phyloP scores from a whole-genome alignment of 2,329 filamentous ascomycete species.

The Cercospora sp. region DNA sequence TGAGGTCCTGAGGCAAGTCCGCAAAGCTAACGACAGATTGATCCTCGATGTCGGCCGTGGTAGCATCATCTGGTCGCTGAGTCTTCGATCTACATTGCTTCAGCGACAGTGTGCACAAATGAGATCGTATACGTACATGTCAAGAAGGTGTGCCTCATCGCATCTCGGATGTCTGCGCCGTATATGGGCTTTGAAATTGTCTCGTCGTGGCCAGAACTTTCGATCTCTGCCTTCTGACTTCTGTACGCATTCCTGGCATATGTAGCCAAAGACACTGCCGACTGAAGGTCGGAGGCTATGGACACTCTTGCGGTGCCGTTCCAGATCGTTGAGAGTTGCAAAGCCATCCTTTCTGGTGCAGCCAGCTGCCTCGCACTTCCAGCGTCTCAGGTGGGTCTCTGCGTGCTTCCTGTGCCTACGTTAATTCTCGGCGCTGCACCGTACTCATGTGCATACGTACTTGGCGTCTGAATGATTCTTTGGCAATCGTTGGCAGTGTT shows the following conservation, averaged over 20 bases:
- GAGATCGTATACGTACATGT: conserved; percentile 19
- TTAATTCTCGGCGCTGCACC: neutral
- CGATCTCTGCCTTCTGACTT: conserved; percentile 50
- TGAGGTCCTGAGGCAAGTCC: neutral
- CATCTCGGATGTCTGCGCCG: conserved; percentile 59
- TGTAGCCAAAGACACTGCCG: conserved; percentile 45
- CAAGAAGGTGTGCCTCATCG: conserved; percentile 23
- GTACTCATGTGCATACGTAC: conserved; percentile 17
- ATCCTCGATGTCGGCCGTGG: conserved; percentile 3
- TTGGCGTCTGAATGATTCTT: conserved; percentile 29
- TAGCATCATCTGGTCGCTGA: conserved; percentile 24
- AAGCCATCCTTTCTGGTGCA: conserved; percentile 67
- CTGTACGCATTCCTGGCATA: conserved; percentile 60
- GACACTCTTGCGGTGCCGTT: conserved; percentile 71
- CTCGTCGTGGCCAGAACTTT: conserved; percentile 76
- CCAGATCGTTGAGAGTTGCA: conserved; percentile 75
- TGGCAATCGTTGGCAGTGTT: conserved; percentile 17
- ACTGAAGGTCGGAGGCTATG: conserved; percentile 56
- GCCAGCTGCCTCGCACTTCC: conserved; percentile 57
- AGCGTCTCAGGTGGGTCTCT: conserved; percentile 67
- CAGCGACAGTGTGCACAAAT: neutral
- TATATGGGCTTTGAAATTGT: conserved; percentile 85
- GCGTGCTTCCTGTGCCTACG: conserved; percentile 65
- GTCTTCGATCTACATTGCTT: conserved; percentile 21
- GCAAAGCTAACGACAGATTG: neutral